phyloP scores from a whole-genome alignment of 352 stramenopile species.

The Globisporangium paddicum region DNA sequence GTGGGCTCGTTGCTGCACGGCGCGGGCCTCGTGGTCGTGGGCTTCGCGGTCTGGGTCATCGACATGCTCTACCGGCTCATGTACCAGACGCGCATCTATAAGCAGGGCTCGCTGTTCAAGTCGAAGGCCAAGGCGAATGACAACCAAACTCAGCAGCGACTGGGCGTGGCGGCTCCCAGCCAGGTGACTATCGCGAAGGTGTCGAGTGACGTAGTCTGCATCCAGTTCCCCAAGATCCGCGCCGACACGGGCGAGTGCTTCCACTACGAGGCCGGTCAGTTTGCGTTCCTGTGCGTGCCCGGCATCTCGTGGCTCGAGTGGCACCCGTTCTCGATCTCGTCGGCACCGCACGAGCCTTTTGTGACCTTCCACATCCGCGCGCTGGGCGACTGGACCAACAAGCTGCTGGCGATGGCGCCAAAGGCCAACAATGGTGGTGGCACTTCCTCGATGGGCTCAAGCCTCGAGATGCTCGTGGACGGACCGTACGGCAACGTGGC shows the following conservation, averaged over 20 bases:
- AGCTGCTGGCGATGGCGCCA: slow-evolving; percentile 32
- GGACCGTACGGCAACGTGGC: slow-evolving; percentile 42
- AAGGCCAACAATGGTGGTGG: background rate
- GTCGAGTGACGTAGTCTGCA: slow-evolving; percentile 30
- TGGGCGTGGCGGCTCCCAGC: slow-evolving; percentile 23
- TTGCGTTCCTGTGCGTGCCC: slow-evolving; percentile 82
- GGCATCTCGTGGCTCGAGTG: slow-evolving; percentile 62
- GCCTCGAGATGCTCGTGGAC: slow-evolving; percentile 40
- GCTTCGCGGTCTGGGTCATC: slow-evolving; percentile 27
- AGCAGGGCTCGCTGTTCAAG: slow-evolving; percentile 14
- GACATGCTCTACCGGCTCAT: slow-evolving; percentile 37
- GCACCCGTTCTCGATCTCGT: slow-evolving; percentile 89
- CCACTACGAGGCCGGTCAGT: slow-evolving; percentile 48
- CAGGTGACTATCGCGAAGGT: slow-evolving; percentile 27
- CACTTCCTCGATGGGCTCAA: background rate
- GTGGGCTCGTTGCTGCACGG: slow-evolving; percentile 36
- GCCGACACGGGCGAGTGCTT: slow-evolving; percentile 35
- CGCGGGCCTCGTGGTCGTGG: slow-evolving; percentile 25
- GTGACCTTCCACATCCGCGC: slow-evolving; percentile 65
- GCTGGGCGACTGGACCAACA: slow-evolving; percentile 60
- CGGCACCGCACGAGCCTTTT: slow-evolving; percentile 58
- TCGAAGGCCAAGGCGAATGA: background rate
- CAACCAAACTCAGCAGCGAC: background rate
- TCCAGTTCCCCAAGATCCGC: slow-evolving; percentile 40
- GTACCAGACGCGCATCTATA: slow-evolving; percentile 23